Evolutionary conservation across 768 basidiomycete genomes (phyloP), one percentile per base, ranked within the genome.

Genomic region (Mycena floridula): DNA sequence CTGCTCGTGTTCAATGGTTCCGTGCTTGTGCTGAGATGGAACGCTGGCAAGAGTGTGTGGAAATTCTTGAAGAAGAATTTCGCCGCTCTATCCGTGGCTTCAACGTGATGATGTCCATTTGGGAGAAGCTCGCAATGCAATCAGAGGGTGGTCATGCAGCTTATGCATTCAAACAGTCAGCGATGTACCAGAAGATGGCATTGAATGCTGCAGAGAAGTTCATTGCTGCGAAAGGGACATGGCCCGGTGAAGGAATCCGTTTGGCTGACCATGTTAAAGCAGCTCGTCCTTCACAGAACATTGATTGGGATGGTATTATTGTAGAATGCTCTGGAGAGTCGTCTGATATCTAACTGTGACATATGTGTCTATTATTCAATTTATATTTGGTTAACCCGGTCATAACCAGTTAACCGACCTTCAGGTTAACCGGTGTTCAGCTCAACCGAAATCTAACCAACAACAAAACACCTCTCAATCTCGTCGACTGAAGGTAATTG

Each of bases 11-110:
- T 15, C 49, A 50, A 26, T 55, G 54, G 51, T 53, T 50, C 38
- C 36, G 54, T 36, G 30, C 49, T 8, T 38, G 46, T 3, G 51
- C 50, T 5, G 35, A 47, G 16, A 32, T 45, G 25, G 40, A 48
- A 22, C 46, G 44, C 9, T 55, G 54, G 46, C 40, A 37, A 16
- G 54, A 55, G 43, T 51, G 49, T 28, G 49, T 55, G 22, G 51
- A 55, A 27, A 53, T 50, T 2, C 36, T 53, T 8, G 41, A 50
- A 36, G 49, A 44, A 53, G 53, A 52, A 18, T 35, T 35, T 7
- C 13, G 32, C 4, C 7, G 7, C 15, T 4, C 7, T 18, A 35
- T 35, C 18, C 18, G 7, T 15, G 32, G 32, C 15, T 18, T 35
- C 18, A 13, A 35, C 4, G 18, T 15, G 18, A 35, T 47, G 47